A percentile compares a stretch with the other conserved stretches of the same genome.
These are phyloP conservation scores for Ramularia endophylla DNA, from an alignment of 2,329 filamentous ascomycete species.

Conservation along the genomic window DNA sequence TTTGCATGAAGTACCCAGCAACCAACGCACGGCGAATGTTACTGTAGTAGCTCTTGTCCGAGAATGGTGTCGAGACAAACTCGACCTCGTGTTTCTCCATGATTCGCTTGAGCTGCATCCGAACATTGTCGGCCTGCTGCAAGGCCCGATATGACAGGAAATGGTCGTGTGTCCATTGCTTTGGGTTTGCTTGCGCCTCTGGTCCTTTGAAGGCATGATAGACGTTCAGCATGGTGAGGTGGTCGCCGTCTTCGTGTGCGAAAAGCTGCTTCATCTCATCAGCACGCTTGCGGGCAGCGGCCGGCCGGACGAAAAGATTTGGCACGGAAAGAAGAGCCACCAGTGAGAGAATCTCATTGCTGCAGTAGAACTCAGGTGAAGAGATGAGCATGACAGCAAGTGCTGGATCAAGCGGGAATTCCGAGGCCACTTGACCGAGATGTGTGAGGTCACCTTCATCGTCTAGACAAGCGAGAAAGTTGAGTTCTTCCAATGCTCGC, in stretches of 20 bases:
- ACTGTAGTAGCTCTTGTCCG: constrained; percentile 95
- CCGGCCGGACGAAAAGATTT: constrained; percentile 85
- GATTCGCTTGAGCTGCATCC: constrained; percentile 83
- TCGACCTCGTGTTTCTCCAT: constrained; percentile 91
- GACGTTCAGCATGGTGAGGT: constrained; percentile 92
- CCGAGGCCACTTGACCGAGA: constrained; percentile 80
- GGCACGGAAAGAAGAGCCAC: constrained; percentile 91
- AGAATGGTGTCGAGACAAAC: constrained; percentile 80
- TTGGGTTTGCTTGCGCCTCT: constrained; percentile 63
- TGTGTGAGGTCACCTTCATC: constrained; percentile 90
- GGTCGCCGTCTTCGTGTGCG: constrained; percentile 87
- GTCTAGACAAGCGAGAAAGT: constrained; percentile 93
- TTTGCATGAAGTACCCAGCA: constrained; percentile 98
- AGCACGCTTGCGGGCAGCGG: constrained; percentile 76
- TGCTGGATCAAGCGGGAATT: constrained; percentile 90
- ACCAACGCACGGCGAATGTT: constrained; percentile 93
- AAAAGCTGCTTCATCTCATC: constrained; percentile 98
- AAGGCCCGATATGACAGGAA: constrained; percentile 87
- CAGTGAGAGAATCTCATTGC: constrained; percentile 94
- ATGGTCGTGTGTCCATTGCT: constrained; percentile 95
- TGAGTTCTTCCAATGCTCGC: constrained; percentile 94
- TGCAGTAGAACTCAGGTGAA: constrained; percentile 97
- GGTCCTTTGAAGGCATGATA: constrained; percentile 93
- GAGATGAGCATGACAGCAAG: constrained; percentile 97
- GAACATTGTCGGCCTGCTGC: constrained; percentile 89